These are phyloP conservation scores for Aspergillus asperescens DNA, from an alignment of 495 filamentous ascomycete species.

Conservation along the genomic window DNA sequence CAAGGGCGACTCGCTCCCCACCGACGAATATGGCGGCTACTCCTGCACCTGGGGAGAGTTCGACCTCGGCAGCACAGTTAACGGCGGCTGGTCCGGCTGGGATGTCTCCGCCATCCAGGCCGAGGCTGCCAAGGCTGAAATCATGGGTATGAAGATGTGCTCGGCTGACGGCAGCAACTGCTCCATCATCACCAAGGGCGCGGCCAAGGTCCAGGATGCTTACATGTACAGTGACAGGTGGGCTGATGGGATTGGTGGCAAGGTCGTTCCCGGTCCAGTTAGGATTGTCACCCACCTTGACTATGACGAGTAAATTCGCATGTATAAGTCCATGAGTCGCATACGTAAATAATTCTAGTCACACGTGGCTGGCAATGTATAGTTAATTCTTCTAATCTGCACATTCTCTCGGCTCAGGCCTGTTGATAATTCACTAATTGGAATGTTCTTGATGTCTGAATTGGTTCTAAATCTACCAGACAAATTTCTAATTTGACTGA, in stretches of 20 bases:
- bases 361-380: neutral
- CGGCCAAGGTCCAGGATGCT: constrained; percentile 29
- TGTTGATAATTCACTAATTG: neutral
- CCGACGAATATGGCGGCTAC: constrained; percentile 34
- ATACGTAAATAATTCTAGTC: neutral
- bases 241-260: constrained; percentile 35
- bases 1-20: constrained; percentile 30
- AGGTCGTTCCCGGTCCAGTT: constrained; percentile 27
- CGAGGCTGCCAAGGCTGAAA: constrained; percentile 27
- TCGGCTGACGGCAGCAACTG: constrained; percentile 25
- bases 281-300: constrained; percentile 28
- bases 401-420: neutral
- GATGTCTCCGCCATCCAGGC: constrained; percentile 46
- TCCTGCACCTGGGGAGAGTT: constrained; percentile 46
- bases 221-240: constrained; percentile 28
- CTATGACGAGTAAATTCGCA: constrained; percentile 22
- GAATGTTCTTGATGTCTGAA: too few species aligned
- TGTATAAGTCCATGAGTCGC: neutral
- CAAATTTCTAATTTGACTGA: too few species aligned
- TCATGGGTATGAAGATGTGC: constrained; percentile 39
- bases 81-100: constrained; percentile 39
- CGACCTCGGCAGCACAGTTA: constrained; percentile 32
- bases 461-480: too few species aligned
- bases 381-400: constrained; percentile 2
- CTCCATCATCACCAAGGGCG: constrained; percentile 30